Conservation (phyloP, 2,329 filamentous ascomycete genomes). For the Trichoderma citrinoviride region DNA sequence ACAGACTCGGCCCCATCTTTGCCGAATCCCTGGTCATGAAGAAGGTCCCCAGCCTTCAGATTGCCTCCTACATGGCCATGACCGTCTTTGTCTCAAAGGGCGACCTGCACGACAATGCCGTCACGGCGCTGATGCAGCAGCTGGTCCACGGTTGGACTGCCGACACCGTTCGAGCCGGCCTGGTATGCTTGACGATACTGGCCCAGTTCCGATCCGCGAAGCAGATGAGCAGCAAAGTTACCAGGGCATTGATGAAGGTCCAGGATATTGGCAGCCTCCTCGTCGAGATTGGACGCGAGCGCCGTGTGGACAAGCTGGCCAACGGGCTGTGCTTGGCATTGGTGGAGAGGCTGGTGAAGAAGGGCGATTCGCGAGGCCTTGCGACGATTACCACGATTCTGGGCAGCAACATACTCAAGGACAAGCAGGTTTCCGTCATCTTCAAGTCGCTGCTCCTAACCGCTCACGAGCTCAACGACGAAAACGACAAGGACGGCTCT, state of each 20-base stretch:
- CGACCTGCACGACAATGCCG: conserved; percentile 70
- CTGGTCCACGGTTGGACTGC: conserved; percentile 73
- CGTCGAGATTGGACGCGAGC: conserved; percentile 60
- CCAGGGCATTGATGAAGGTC: conserved; percentile 65
- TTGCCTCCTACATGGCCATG: conserved; percentile 89
- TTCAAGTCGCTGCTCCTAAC: conserved; percentile 64
- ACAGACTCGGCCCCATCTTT: conserved; percentile 64
- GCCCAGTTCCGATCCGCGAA: conserved; percentile 74
- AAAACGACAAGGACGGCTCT: conserved; percentile 52
- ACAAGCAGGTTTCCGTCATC: conserved; percentile 61
- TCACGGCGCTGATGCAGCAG: conserved; percentile 89
- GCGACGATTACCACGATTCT: conserved; percentile 61
- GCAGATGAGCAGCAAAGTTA: conserved; percentile 66
- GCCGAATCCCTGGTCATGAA: conserved; percentile 75
- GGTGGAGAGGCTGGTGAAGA: conserved; percentile 60
- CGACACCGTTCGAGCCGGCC: conserved; percentile 68
- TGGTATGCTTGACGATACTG: conserved; percentile 78
- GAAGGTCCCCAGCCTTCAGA: conserved; percentile 72
- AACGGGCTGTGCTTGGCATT: conserved; percentile 68
- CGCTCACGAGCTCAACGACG: conserved; percentile 56
- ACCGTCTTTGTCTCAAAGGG: conserved; percentile 83
- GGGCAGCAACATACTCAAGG: conserved; percentile 57
- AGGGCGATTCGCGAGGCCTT: conserved; percentile 56
- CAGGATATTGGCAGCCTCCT: conserved; percentile 59
- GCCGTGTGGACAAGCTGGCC: conserved; percentile 67